These are phyloP conservation scores for Silene noctiflora DNA, from an alignment of 179 eudicot species.

Conservation along the genomic window DNA sequence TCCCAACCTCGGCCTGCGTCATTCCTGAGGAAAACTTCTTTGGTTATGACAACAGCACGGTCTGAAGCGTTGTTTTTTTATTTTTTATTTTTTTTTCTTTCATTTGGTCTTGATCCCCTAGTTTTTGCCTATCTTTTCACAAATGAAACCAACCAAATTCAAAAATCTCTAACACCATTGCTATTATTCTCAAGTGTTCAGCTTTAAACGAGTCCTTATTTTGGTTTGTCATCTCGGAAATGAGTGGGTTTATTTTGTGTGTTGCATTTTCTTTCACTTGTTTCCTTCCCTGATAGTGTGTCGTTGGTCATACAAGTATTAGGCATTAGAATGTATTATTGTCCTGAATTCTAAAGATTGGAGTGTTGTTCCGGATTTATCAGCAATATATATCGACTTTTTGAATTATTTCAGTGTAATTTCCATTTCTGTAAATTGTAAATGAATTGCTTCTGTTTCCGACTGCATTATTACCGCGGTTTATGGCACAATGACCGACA, in stretches of 20 bases:
- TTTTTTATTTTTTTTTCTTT: background rate
- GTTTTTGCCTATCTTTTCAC: constrained; percentile 1
- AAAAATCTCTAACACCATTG: constrained; percentile 23
- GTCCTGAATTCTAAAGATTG: constrained; percentile 18
- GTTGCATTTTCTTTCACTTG: background rate
- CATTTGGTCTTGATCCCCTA: constrained; percentile 1
- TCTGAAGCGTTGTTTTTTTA: constrained; percentile 48
- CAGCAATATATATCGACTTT: constrained; percentile 10
- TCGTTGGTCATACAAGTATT: constrained; percentile 6
- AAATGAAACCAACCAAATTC: constrained; percentile 12
- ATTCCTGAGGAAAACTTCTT: constrained; percentile 25
- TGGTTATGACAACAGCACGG: constrained; percentile 36
- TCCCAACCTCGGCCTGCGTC: constrained; percentile 80
- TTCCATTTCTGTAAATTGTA: too few relatives aligned
- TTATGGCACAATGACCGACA: background rate
- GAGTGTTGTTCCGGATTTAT: constrained; percentile 20
- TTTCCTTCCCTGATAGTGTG: background rate
- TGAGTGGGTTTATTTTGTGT: constrained; percentile 15
- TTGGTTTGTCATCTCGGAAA: constrained; percentile 28
- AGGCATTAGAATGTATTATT: constrained; percentile 13
- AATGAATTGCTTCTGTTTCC: too few relatives aligned
- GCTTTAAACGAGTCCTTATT: constrained; percentile 13
- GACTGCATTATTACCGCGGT: background rate
- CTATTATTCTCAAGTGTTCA: constrained; percentile 20
- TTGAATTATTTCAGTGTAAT: too few relatives aligned